Evolutionary conservation across 1,139 yeast species (phyloP).

Genomic region (Torulaspora pretoriensis): DNA sequence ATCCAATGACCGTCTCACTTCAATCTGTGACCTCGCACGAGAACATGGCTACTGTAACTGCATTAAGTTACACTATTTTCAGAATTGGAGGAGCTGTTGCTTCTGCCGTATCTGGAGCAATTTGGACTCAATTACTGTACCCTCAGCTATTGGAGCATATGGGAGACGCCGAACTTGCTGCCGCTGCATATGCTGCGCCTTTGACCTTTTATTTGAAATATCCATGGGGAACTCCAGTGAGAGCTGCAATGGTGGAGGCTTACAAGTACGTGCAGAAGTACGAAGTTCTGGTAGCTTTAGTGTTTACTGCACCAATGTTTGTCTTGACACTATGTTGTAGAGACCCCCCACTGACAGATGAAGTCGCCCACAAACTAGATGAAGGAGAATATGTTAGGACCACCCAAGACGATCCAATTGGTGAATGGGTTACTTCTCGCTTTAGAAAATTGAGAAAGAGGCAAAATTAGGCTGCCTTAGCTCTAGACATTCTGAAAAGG

Average conservation of each 20-base stretch:
- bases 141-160: constrained; percentile 31
- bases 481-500: too few relatives aligned
- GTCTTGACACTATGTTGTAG: constrained; percentile 48
- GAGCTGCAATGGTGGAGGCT: constrained; percentile 53
- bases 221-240: constrained; percentile 58
- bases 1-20: constrained; percentile 61
- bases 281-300: constrained; percentile 55
- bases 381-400: constrained; percentile 41
- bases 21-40: constrained; percentile 61
- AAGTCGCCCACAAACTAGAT: constrained; percentile 36
- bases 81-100: constrained; percentile 57
- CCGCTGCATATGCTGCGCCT: constrained; percentile 51
- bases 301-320: constrained; percentile 52
- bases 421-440: constrained; percentile 21
- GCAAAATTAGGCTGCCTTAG: too few relatives aligned
- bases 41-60: constrained; percentile 57
- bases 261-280: constrained; percentile 58
- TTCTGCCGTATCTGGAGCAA: constrained; percentile 53
- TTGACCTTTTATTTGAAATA: constrained; percentile 44
- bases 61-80: constrained; percentile 52
- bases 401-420: constrained; percentile 41
- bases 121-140: constrained; percentile 54
- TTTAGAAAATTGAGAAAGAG: constrained; percentile 7
- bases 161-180: constrained; percentile 39
- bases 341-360: constrained; percentile 46